These are phyloP conservation scores for Penicillium steckii DNA, from an alignment of 495 filamentous ascomycete species.

Conservation along the genomic window DNA sequence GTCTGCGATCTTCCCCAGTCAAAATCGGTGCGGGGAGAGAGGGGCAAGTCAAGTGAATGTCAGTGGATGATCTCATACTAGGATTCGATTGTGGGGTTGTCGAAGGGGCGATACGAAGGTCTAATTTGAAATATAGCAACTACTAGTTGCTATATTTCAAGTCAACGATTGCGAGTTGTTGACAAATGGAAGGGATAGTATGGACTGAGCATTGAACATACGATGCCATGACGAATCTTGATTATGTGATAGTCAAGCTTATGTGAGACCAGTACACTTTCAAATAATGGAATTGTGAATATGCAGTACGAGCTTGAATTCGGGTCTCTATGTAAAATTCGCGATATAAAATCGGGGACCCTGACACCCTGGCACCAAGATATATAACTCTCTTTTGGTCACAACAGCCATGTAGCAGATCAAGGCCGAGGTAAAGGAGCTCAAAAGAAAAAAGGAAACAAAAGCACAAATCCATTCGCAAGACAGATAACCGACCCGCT, in stretches of 20 bases:
- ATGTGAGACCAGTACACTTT: no score
- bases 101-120: background rate
- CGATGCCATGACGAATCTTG: no score
- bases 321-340: no score
- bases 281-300: no score
- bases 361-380: no score
- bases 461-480: background rate
- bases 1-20: background rate
- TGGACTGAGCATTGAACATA: no score
- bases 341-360: no score
- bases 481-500: constrained; percentile 25
- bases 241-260: no score
- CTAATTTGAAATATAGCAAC: background rate
- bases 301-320: no score
- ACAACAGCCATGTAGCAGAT: background rate
- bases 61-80: background rate
- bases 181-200: no score
- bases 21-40: background rate
- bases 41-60: background rate
- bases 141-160: background rate
- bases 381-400: no score
- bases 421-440: background rate
- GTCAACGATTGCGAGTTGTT: no score
- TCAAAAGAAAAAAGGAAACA: background rate
- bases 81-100: background rate